Percentiles rank a stretch among this genome's conserved stretches.
Conservation (phyloP, 2,329 filamentous ascomycete genomes). For the Blumeriella jaapii region DNA sequence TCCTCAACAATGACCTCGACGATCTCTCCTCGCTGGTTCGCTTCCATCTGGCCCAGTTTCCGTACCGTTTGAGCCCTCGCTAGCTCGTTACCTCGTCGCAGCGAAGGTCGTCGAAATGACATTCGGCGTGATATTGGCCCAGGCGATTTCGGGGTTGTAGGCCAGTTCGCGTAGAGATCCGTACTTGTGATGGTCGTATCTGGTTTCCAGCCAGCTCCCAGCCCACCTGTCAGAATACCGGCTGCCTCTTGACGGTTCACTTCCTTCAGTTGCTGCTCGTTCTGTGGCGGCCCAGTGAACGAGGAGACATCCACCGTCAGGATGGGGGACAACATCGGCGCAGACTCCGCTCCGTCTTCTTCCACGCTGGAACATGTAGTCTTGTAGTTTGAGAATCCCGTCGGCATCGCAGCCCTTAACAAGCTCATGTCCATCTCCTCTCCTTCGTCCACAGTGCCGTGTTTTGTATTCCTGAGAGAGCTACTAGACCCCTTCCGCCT, state of each 20-base stretch:
- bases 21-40: slow-evolving; percentile 46
- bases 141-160: slow-evolving; percentile 8
- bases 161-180: slow-evolving; percentile 34
- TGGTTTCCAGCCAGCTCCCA: slow-evolving; percentile 42
- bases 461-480: slow-evolving; percentile 12
- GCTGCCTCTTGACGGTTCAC: slow-evolving; percentile 34
- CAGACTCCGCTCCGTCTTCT: slow-evolving; percentile 16
- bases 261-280: slow-evolving; percentile 15
- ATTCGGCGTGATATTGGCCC: slow-evolving; percentile 10
- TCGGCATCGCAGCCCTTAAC: slow-evolving; percentile 18
- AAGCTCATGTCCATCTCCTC: slow-evolving; percentile 25
- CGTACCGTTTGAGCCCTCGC: slow-evolving; percentile 33
- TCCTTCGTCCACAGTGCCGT: slow-evolving; percentile 21
- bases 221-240: slow-evolving; percentile 44
- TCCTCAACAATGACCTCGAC: slow-evolving; percentile 45
- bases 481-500: slow-evolving; percentile 13
- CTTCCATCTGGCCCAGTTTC: slow-evolving; percentile 43
- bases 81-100: slow-evolving; percentile 14
- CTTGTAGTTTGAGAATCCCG: slow-evolving; percentile 15
- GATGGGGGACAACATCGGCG: slow-evolving; percentile 10
- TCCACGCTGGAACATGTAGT: slow-evolving; percentile 14
- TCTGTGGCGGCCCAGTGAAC: slow-evolving; percentile 20
- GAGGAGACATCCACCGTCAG: slow-evolving; percentile 23
- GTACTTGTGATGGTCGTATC: slow-evolving; percentile 37
- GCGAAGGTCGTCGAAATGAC: slow-evolving; percentile 15